phyloP scores from a whole-genome alignment of 169 alveolate genomes.

The Eimeria praecox region DNA sequence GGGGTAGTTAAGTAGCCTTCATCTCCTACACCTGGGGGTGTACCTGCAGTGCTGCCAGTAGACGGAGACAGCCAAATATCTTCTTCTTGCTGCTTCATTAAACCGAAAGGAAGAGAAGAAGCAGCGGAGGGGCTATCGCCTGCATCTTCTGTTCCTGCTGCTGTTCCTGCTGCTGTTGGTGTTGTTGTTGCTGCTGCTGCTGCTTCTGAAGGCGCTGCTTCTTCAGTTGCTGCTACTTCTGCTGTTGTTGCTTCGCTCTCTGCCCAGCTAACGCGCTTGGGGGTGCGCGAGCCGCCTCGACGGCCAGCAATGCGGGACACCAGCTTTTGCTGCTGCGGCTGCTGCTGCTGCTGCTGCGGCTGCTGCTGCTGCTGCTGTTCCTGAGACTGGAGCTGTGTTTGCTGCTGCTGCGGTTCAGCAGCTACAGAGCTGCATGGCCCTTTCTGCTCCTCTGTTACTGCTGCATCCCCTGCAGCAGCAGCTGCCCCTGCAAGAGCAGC shows the following conservation, averaged over 20 bases:
- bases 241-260: background rate
- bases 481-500: slow-evolving; percentile 20
- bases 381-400: background rate
- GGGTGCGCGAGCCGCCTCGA: slow-evolving; percentile 9
- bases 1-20: too few species aligned
- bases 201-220: background rate
- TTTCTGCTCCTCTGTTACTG: too few species aligned
- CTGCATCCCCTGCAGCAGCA: background rate
- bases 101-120: background rate
- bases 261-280: slow-evolving; percentile 64
- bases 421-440: background rate
- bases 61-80: slow-evolving; percentile 31
- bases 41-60: slow-evolving; percentile 38
- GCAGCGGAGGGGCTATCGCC: background rate
- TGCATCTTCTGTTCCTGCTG: background rate
- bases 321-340: background rate
- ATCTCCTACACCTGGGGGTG: background rate
- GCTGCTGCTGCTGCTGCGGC: slow-evolving; percentile 27
- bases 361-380: background rate
- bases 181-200: background rate
- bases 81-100: background rate
- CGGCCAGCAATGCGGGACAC: slow-evolving; percentile 43
- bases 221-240: background rate
- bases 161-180: background rate
- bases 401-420: slow-evolving; percentile 1